Evolutionary conservation across 106 monocot species (phyloP), one percentile per base, ranked within the genome.

Genomic region (Triglochin maritima): DNA sequence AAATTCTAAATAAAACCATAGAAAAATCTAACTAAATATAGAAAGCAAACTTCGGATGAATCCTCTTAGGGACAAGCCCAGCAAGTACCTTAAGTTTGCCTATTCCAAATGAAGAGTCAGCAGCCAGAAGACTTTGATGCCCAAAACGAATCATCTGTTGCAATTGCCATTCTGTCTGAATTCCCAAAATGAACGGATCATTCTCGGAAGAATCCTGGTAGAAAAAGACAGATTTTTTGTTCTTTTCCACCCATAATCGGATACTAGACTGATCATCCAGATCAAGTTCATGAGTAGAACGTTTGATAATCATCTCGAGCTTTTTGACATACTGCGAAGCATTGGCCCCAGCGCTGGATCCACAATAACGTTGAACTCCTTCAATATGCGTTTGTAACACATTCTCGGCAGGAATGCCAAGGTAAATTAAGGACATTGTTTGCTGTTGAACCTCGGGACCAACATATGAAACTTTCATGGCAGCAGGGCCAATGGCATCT

Each of bases 111-210:
- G 96, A 86, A 15, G 96, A 96, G 64, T 96, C 79, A 59, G 74
- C 79, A 7, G 96, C 87, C 55, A 96, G 63, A 69, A 96, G 77
- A 68, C 90, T 87, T 9, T 88, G 87, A 75, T 91, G 85, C 41
- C 96, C 74, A 79, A 96, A 96, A n/a, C 96, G 81, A 70, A 96
- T 78, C 83, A 87, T 87, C 66, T 90, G 90, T 52, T 96, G 96
- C 74, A 96, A 70, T 66, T 96, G 96, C 90, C 96, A 96, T 41
- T 96, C 90, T 57, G 96, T 96, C 62, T 96, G 96, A 62, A 96
- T 91, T 61, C 96, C 96, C 45, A 96, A 70, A 62, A 96, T 90
- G 71, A 96, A 96, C 56, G 96, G 83, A 80, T 96, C 87, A 2
- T 69, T 69, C 52, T 96, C 96, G 4, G 85, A 80, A 50, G 90